These are phyloP conservation scores for Amauroascus verrucosus DNA, from an alignment of 2,329 filamentous ascomycete species.

Conservation along the genomic window DNA sequence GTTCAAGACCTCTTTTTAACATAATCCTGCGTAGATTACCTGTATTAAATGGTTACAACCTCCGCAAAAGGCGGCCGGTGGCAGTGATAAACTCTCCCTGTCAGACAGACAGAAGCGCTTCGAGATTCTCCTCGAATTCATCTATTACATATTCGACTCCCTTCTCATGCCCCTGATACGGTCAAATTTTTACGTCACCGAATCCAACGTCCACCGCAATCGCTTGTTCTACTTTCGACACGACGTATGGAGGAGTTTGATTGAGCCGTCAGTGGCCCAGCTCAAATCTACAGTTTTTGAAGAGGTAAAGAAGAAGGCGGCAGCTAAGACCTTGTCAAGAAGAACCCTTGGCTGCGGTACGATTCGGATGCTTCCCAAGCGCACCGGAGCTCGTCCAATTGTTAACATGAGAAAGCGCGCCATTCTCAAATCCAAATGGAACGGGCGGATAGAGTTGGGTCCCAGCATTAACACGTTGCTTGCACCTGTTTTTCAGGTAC, in stretches of 20 bases:
- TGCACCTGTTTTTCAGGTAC: slow-evolving; percentile 61
- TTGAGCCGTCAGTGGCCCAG: slow-evolving; percentile 58
- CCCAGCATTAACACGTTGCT: slow-evolving; percentile 61
- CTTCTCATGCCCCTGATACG: slow-evolving; percentile 77
- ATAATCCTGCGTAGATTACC: slow-evolving; percentile 45
- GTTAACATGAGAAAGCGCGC: slow-evolving; percentile 65
- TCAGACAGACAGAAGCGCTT: slow-evolving; percentile 65
- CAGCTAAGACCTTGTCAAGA: slow-evolving; percentile 48
- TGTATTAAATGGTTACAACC: slow-evolving; percentile 63
- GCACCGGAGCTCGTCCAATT: slow-evolving; percentile 65
- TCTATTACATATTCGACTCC: slow-evolving; percentile 92
- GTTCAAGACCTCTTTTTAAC: no score
- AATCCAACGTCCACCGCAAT: slow-evolving; percentile 70
- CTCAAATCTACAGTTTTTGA: slow-evolving; percentile 69
- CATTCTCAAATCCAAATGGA: slow-evolving; percentile 35
- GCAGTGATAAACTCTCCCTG: slow-evolving; percentile 49
- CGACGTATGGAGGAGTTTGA: slow-evolving; percentile 72
- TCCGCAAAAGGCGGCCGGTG: slow-evolving; percentile 33
- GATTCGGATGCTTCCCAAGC: slow-evolving; percentile 74
- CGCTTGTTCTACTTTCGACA: slow-evolving; percentile 89
- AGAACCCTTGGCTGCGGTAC: slow-evolving; percentile 65
- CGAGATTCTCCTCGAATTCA: slow-evolving; percentile 71
- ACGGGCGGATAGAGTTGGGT: slow-evolving; percentile 47
- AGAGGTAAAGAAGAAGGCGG: slow-evolving; percentile 53
- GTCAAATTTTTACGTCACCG: slow-evolving; percentile 87